These are phyloP conservation scores for Populus hybrid DNA, from an alignment of 441 rosid species.

Conservation along the genomic window DNA sequence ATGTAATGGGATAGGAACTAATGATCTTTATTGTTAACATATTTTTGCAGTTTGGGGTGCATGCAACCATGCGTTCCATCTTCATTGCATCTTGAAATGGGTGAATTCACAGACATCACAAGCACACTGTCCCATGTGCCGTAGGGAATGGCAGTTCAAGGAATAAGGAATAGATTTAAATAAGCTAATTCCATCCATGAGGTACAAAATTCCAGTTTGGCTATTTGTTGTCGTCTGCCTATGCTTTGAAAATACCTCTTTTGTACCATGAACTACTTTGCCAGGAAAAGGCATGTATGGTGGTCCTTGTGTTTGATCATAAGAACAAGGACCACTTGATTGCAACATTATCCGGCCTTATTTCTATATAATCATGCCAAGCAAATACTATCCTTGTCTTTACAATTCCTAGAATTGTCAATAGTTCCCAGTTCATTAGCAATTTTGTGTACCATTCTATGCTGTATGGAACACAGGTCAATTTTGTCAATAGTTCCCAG, in stretches of 20 bases:
- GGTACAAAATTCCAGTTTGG: neutral
- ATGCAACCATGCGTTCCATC: slow-evolving; percentile 90
- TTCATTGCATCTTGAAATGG: slow-evolving; percentile 89
- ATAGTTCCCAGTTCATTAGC: neutral
- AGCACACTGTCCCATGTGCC: slow-evolving; percentile 90
- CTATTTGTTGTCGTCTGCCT: neutral
- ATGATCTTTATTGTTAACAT: neutral
- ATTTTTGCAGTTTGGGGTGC: slow-evolving; percentile 65
- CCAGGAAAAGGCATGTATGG: neutral
- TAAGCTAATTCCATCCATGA: neutral
- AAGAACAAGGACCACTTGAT: neutral
- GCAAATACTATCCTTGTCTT: neutral
- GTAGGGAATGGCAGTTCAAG: slow-evolving; percentile 64
- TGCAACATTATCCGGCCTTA: neutral
- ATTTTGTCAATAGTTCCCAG: neutral
- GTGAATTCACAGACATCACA: slow-evolving; percentile 79
- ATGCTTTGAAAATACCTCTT: neutral
- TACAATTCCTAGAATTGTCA: neutral
- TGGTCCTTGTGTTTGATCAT: neutral
- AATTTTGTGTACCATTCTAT: neutral
- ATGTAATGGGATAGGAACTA: neutral
- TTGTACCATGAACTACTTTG: neutral
- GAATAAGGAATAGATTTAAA: neutral
- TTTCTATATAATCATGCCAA: neutral
- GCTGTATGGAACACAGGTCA: neutral